phyloP scores from a whole-genome alignment of 805 yeast species.

The fission yeast (Schizosaccharomyces pombe) region DNA sequence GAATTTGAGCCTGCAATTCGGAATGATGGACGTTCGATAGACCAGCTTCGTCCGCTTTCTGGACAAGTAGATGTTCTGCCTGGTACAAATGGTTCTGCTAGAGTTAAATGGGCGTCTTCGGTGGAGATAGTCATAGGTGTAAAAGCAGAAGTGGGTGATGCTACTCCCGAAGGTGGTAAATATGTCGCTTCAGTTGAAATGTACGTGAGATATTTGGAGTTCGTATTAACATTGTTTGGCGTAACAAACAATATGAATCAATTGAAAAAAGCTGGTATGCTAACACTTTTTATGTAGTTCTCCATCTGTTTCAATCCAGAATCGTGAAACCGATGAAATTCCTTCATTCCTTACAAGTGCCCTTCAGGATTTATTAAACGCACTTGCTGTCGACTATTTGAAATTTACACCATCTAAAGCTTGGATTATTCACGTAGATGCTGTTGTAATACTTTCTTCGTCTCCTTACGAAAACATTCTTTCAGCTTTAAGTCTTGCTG shows the following conservation, averaged over 20 bases:
- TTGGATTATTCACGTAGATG: background rate
- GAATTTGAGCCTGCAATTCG: background rate
- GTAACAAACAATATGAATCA: too few relatives aligned
- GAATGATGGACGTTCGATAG: conserved; percentile 1
- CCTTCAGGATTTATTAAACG: background rate
- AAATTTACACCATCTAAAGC: background rate
- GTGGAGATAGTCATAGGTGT: conserved; percentile 1
- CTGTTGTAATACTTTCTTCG: background rate
- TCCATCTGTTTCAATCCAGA: background rate
- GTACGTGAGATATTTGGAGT: too few relatives aligned
- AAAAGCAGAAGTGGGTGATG: background rate
- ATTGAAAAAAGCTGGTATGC: too few relatives aligned
- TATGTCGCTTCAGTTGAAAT: background rate
- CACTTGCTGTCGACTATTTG: background rate
- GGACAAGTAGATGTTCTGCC: background rate
- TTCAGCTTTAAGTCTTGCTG: background rate
- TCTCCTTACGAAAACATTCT: background rate
- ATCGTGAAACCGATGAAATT: background rate
- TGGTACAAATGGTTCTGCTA: conserved; percentile 1
- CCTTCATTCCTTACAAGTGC: background rate
- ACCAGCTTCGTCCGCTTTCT: background rate
- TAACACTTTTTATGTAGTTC: background rate
- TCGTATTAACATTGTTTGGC: too few relatives aligned
- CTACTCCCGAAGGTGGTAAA: background rate
- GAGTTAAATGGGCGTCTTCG: conserved; percentile 4